Conservation (phyloP, 768 basidiomycete genomes). For the Russula ochroleuca region DNA sequence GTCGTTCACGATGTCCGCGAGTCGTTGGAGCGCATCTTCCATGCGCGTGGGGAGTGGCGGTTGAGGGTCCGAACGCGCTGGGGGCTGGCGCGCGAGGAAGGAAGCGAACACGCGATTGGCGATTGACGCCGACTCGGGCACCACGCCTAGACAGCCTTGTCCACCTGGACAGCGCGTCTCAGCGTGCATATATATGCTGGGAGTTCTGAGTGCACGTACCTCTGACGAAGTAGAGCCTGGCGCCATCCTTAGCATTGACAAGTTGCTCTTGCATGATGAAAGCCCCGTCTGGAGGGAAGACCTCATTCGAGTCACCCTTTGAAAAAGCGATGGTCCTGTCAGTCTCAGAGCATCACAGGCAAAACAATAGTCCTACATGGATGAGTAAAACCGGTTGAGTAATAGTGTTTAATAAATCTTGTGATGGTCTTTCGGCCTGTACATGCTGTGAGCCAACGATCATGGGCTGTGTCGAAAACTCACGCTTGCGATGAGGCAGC, state of each 20-base stretch:
- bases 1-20: constrained; percentile 16
- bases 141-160: constrained; percentile 23
- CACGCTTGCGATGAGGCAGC: constrained; percentile 17
- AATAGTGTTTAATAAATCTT: constrained; percentile 10
- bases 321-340: background rate
- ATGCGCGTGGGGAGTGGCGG: background rate
- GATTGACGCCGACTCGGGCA: constrained; percentile 28
- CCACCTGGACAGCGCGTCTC: constrained; percentile 18
- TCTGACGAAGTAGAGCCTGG: constrained; percentile 24
- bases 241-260: constrained; percentile 25
- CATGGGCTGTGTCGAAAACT: background rate
- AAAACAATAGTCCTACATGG: constrained; percentile 15
- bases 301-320: constrained; percentile 25
- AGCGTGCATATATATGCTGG: background rate
- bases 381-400: constrained; percentile 23
- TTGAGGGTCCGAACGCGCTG: constrained; percentile 10
- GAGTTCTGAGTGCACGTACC: constrained; percentile 3
- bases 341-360: background rate
- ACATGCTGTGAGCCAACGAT: background rate
- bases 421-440: constrained; percentile 5
- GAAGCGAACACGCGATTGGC: constrained; percentile 29
- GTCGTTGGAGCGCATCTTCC: constrained; percentile 16
- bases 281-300: constrained; percentile 16
- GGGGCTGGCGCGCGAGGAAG: constrained; percentile 27
- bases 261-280: constrained; percentile 21